Conservation (phyloP, 1,284 basidiomycete species). For the Vanrija sp. region DNA sequence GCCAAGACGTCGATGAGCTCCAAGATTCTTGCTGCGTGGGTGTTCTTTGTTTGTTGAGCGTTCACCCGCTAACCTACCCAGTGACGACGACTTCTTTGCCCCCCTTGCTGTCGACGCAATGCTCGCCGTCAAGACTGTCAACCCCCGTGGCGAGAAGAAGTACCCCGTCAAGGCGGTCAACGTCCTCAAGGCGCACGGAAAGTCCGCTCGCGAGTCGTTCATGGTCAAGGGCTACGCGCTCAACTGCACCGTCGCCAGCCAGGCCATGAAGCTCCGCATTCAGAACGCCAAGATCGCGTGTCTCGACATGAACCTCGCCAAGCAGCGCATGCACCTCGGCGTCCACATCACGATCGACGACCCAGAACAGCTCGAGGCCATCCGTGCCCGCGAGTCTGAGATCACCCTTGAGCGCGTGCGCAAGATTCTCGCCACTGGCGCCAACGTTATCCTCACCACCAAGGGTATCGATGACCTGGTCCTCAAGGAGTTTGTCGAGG, state of each 20-base stretch:
- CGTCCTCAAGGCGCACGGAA: constrained; percentile 97
- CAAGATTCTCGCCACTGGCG: constrained; percentile 92
- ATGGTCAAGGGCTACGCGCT: constrained; percentile 96
- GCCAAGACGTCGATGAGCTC: constrained; percentile 99
- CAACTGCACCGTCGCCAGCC: constrained; percentile 97
- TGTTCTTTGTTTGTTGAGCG: constrained; percentile 20
- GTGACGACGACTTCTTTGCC: constrained; percentile 97
- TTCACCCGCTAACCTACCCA: constrained; percentile 38
- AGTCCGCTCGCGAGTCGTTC: constrained; percentile 89
- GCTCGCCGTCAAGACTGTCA: constrained; percentile 93
- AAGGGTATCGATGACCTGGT: constrained; percentile 99
- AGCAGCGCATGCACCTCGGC: constrained; percentile 95
- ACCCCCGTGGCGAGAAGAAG: constrained; percentile 91
- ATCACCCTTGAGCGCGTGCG: constrained; percentile 94
- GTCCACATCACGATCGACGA: constrained; percentile 98
- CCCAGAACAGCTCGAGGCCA: constrained; percentile 93
- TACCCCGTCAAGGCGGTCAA: constrained; percentile 99
- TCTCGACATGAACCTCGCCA: constrained; percentile 96
- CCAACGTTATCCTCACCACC: constrained; percentile 95
- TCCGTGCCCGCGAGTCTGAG: constrained; percentile 89
- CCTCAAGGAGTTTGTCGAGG: constrained; percentile 98
- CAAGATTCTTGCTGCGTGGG: constrained; percentile 95
- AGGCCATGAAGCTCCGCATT: constrained; percentile 98
- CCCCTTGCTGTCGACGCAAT: constrained; percentile 99
- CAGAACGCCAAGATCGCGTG: constrained; percentile 94